These are phyloP conservation scores for Tympanopsis confertula DNA, from an alignment of 2,329 filamentous ascomycete species.

Conservation along the genomic window DNA sequence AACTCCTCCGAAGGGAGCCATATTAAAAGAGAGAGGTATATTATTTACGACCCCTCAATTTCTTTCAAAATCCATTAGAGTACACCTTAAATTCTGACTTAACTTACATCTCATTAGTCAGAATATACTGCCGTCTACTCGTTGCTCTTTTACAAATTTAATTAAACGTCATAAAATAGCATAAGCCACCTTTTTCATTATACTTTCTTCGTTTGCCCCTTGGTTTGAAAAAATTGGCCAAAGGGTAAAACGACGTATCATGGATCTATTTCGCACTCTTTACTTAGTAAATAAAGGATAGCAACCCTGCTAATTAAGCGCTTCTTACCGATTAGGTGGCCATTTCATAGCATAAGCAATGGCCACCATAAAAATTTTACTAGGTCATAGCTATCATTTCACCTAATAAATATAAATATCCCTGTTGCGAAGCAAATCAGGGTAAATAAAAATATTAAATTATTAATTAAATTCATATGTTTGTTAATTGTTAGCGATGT, in stretches of 20 bases:
- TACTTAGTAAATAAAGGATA: conserved; percentile 1
- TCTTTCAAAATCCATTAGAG: neutral
- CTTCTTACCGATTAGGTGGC: too few relatives aligned
- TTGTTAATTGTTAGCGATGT: too few relatives aligned
- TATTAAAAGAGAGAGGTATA: neutral
- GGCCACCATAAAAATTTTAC: too few relatives aligned
- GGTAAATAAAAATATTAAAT: too few relatives aligned
- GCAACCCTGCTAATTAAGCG: neutral
- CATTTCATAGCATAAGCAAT: too few relatives aligned
- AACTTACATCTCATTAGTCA: neutral
- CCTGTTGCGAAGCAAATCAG: too few relatives aligned
- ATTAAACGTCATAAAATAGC: conserved; percentile 1
- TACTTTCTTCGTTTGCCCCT: neutral
- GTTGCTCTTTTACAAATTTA: conserved; percentile 1
- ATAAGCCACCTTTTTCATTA: neutral
- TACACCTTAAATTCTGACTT: neutral
- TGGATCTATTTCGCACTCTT: neutral
- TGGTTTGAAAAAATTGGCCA: neutral
- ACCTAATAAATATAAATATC: neutral
- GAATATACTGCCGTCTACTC: neutral
- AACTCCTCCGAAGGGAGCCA: neutral
- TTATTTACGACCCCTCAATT: neutral
- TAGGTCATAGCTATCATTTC: neutral
- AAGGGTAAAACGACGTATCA: neutral
- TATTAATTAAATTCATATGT: too few relatives aligned